phyloP scores from a whole-genome alignment of 805 yeast species.

The Candida golubevii region DNA sequence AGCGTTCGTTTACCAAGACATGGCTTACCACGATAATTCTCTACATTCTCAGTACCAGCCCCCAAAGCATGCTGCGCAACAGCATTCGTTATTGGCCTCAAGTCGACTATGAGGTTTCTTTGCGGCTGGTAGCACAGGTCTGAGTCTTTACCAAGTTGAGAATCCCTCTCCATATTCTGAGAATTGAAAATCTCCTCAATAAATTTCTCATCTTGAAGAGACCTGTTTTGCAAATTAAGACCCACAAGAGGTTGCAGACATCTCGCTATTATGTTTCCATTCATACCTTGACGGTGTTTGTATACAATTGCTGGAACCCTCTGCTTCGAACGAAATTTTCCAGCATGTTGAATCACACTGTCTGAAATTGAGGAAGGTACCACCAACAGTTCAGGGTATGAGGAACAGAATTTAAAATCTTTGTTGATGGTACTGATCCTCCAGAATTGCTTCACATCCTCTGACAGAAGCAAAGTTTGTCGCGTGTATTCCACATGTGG shows the following conservation, averaged over 20 bases:
- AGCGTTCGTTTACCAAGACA: neutral
- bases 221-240: constrained; percentile 69
- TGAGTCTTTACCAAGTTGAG: constrained; percentile 15
- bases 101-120: constrained; percentile 74
- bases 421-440: constrained; percentile 61
- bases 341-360: constrained; percentile 75
- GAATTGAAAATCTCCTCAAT: constrained; percentile 68
- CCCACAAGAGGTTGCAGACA: constrained; percentile 95
- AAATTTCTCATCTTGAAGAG: constrained; percentile 86
- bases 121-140: constrained; percentile 33
- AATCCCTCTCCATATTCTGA: constrained; percentile 36
- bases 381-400: constrained; percentile 67
- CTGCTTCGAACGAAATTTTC: constrained; percentile 78
- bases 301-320: constrained; percentile 82
- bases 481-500: constrained; percentile 63
- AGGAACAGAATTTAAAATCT: constrained; percentile 61
- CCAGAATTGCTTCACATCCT: constrained; percentile 46
- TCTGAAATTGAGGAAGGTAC: constrained; percentile 82
- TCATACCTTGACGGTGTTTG: constrained; percentile 51
- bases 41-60: constrained; percentile 96
- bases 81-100: constrained; percentile 91
- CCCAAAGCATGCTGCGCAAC: constrained; percentile 95
- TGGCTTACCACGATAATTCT: constrained; percentile 56
- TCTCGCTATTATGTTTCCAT: constrained; percentile 75
- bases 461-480: constrained; percentile 52